These are phyloP conservation scores for Cavenderia fasciculata DNA, from an alignment of 78 protist species.

Conservation along the genomic window DNA sequence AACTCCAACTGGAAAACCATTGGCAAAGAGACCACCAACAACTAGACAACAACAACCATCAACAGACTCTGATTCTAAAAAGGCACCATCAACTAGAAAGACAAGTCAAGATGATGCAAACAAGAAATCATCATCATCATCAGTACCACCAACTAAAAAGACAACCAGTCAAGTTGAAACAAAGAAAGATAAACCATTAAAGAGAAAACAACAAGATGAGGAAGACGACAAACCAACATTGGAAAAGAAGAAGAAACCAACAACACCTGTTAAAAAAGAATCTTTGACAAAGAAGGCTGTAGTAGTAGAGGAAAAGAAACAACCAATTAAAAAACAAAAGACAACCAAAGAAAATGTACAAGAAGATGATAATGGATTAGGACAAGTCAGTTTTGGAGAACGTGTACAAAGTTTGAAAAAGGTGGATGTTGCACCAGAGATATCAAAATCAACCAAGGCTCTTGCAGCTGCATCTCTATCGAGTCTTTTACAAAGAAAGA, in stretches of 20 bases:
- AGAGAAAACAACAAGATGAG: not conserved
- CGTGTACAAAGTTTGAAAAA: not conserved
- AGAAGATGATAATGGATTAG: not conserved
- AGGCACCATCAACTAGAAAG: not conserved
- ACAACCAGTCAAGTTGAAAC: not conserved
- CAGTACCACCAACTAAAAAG: not conserved
- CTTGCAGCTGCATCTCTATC: too few species aligned
- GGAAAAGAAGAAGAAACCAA: not conserved
- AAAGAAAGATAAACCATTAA: not conserved
- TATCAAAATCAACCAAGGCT: too few species aligned
- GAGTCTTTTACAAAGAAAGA: too few species aligned
- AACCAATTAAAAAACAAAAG: conserved; percentile 11
- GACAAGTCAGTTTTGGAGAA: conserved; percentile 9
- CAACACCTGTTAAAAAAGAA: not conserved
- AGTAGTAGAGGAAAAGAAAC: not conserved
- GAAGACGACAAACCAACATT: not conserved
- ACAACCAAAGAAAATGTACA: not conserved
- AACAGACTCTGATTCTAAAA: not conserved
- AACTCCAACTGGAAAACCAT: not conserved
- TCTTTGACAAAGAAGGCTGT: not conserved
- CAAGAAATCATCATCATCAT: not conserved
- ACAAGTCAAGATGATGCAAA: not conserved
- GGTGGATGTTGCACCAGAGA: not conserved
- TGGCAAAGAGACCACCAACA: not conserved
- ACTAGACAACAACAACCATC: not conserved